Percentiles rank a stretch among this genome's conserved stretches.
Evolutionary conservation across 2,329 filamentous ascomycete species (phyloP).

Genomic region (Rosellinia necatrix): DNA sequence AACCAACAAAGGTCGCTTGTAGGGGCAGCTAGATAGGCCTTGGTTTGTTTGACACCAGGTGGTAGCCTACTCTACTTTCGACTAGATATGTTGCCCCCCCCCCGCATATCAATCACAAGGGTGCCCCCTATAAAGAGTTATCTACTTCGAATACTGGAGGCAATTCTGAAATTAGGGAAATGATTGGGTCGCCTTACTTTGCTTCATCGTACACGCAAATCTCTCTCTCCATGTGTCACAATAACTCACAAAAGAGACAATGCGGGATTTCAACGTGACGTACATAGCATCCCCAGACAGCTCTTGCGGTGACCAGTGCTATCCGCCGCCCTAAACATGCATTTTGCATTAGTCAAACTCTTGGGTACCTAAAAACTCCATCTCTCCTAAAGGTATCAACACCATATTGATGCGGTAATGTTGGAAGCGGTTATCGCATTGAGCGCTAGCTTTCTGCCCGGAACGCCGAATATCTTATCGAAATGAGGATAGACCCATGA

Average conservation of each 20-base stretch:
- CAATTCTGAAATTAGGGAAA: too few species aligned
- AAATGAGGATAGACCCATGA: slow-evolving; percentile 12
- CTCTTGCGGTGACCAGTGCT: background rate
- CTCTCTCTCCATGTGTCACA: too few species aligned
- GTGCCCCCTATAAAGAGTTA: too few species aligned
- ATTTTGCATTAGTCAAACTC: slow-evolving; percentile 3
- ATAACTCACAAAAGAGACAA: too few species aligned
- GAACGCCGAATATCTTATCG: slow-evolving; percentile 20
- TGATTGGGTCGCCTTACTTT: slow-evolving; percentile 1
- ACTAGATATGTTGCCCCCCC: too few species aligned
- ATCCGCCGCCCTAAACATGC: slow-evolving; percentile 7
- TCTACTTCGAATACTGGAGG: too few species aligned
- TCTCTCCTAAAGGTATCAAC: background rate
- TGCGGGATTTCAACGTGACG: background rate
- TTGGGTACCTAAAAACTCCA: slow-evolving; percentile 10
- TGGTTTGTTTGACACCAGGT: too few species aligned
- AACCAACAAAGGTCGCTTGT: too few species aligned
- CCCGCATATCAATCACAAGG: too few species aligned
- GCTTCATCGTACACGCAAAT: slow-evolving; percentile 1
- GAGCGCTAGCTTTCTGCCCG: slow-evolving; percentile 6
- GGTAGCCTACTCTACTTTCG: too few species aligned
- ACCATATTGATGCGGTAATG: background rate
- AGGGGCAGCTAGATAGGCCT: too few species aligned
- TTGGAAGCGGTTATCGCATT: background rate
- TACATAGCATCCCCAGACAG: background rate